These are phyloP conservation scores for Angophora floribunda DNA, from an alignment of 345 rosid genomes.

Conservation along the genomic window DNA sequence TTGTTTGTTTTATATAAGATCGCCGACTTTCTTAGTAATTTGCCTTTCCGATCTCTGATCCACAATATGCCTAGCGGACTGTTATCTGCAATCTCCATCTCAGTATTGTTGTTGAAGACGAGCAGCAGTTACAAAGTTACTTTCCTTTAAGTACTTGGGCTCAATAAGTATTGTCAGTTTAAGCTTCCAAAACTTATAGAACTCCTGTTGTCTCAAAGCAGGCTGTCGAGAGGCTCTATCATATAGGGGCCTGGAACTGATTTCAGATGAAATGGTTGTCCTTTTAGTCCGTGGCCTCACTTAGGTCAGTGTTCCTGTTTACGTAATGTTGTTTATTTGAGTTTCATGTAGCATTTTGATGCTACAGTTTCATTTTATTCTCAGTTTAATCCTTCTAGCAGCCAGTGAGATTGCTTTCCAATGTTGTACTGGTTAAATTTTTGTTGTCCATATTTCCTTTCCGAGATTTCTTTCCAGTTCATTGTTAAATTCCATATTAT, in stretches of 20 bases:
- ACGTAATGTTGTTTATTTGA: constrained; percentile 44
- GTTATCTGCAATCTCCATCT: background rate
- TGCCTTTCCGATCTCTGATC: background rate
- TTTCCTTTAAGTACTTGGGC: constrained; percentile 46
- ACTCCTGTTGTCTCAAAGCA: constrained; percentile 87
- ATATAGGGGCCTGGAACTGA: constrained; percentile 96
- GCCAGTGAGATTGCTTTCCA: constrained; percentile 17
- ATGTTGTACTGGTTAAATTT: constrained; percentile 7
- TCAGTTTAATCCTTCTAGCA: constrained; percentile 19
- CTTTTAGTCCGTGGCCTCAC: constrained; percentile 57
- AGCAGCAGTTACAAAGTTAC: constrained; percentile 41
- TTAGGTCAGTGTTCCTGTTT: constrained; percentile 89
- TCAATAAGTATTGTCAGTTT: constrained; percentile 25
- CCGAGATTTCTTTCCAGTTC: background rate
- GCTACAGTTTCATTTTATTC: constrained; percentile 36
- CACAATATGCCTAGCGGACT: background rate
- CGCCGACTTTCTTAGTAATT: background rate
- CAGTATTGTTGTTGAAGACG: constrained; percentile 24
- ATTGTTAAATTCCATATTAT: background rate
- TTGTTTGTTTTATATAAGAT: background rate
- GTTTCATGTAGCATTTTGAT: constrained; percentile 44
- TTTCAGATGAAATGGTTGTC: constrained; percentile 87
- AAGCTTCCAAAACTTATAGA: constrained; percentile 56
- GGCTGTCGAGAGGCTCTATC: constrained; percentile 93
- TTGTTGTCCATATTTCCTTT: background rate